A percentile compares a stretch with the other conserved stretches of the same genome.
Evolutionary conservation across 305 asterid genomes (phyloP).

Genomic region (Fraxinus dipetala): DNA sequence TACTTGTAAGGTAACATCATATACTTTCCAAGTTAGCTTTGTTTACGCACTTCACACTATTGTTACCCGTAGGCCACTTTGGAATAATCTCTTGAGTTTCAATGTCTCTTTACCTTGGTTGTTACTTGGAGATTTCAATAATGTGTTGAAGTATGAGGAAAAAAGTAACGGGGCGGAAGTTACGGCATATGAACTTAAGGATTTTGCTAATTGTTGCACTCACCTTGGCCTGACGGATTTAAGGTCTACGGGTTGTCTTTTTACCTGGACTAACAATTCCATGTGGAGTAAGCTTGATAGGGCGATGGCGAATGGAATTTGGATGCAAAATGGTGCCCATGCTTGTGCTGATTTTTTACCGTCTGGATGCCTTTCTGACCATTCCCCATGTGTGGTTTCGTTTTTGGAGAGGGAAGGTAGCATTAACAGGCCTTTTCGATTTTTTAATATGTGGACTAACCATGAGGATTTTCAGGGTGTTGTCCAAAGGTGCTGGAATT

Average conservation of each 20-base stretch:
- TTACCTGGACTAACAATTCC: neutral
- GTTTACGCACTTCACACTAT: too few relatives aligned
- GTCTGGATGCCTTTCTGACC: neutral
- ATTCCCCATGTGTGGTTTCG: neutral
- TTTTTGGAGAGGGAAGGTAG: neutral
- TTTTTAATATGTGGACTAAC: neutral
- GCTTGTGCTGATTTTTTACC: neutral
- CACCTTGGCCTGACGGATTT: neutral
- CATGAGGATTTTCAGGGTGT: neutral
- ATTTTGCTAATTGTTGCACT: neutral
- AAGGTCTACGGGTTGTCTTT: neutral
- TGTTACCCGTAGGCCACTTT: too few relatives aligned
- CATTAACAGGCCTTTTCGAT: rapidly evolving
- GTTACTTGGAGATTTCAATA: neutral
- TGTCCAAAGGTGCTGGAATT: neutral
- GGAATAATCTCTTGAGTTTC: too few relatives aligned
- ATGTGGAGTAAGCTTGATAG: neutral
- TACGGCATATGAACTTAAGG: too few relatives aligned
- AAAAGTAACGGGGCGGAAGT: too few relatives aligned
- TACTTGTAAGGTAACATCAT: too few relatives aligned
- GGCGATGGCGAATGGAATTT: neutral
- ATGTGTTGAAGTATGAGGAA: neutral
- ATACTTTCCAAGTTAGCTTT: too few relatives aligned
- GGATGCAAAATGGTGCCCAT: neutral
- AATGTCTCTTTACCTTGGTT: neutral